Percentiles rank a stretch among this genome's conserved stretches.
These are phyloP conservation scores for Hawksworthiomyces lignivorus DNA, from an alignment of 2,329 filamentous ascomycete genomes.

Conservation along the genomic window DNA sequence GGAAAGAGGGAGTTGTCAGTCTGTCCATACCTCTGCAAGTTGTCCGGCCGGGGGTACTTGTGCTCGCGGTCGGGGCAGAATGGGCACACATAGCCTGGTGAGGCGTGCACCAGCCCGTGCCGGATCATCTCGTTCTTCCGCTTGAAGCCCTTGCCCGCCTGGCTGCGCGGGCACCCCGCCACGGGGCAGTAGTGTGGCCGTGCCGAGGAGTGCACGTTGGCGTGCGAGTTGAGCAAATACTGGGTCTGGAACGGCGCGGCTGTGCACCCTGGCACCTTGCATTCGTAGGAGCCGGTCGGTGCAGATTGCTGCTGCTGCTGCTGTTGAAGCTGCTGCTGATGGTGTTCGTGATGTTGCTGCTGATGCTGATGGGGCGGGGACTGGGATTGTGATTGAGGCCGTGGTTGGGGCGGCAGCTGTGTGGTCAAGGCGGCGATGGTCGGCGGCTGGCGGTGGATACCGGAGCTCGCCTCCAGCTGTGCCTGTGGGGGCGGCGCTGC, in stretches of 20 bases:
- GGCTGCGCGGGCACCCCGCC: slow-evolving; percentile 52
- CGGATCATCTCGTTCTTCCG: slow-evolving; percentile 67
- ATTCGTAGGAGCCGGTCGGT: slow-evolving; percentile 43
- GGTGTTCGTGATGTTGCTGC: slow-evolving; percentile 8
- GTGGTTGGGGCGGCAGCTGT: too few relatives aligned
- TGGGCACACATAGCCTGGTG: slow-evolving; percentile 90
- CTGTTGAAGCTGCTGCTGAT: slow-evolving; percentile 19
- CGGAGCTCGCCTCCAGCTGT: too few relatives aligned
- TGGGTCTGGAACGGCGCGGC: slow-evolving; percentile 71
- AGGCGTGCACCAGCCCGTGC: slow-evolving; percentile 83
- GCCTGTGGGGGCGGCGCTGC: too few relatives aligned
- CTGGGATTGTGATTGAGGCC: too few relatives aligned
- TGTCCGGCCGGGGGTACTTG: slow-evolving; percentile 90
- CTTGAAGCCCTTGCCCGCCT: slow-evolving; percentile 62
- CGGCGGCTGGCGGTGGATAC: not conserved
- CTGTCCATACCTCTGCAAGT: slow-evolving; percentile 79
- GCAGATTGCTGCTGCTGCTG: slow-evolving; percentile 43
- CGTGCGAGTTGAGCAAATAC: slow-evolving; percentile 71
- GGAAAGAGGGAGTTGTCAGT: too few relatives aligned
- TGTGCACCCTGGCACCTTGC: slow-evolving; percentile 54
- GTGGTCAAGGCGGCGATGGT: not conserved
- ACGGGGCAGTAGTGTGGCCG: slow-evolving; percentile 61
- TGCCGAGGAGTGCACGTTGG: slow-evolving; percentile 60
- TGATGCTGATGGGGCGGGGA: too few relatives aligned
- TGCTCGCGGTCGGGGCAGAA: slow-evolving; percentile 93